These are phyloP conservation scores for Exserohilum turcica DNA, from an alignment of 2,329 filamentous ascomycete genomes.

Conservation along the genomic window DNA sequence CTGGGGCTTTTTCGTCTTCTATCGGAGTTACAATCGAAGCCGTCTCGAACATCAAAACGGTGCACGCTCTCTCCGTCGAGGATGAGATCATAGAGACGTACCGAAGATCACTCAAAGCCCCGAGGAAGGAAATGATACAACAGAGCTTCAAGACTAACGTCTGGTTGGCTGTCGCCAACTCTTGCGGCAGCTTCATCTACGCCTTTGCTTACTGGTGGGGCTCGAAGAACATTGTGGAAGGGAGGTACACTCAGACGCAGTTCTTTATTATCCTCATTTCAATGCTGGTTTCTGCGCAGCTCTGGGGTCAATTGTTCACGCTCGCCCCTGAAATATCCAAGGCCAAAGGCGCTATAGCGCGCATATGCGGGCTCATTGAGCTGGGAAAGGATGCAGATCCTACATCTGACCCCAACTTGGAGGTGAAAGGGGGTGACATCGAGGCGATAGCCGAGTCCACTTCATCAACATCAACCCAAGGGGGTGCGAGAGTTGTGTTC, in stretches of 20 bases:
- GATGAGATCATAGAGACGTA: slow-evolving; percentile 56
- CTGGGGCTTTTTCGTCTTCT: slow-evolving; percentile 57
- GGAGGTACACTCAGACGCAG: slow-evolving; percentile 67
- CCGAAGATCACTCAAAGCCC: slow-evolving; percentile 52
- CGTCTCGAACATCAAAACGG: slow-evolving; percentile 57
- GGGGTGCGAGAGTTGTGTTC: slow-evolving; percentile 57
- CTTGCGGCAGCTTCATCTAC: slow-evolving; percentile 70
- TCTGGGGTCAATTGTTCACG: slow-evolving; percentile 76
- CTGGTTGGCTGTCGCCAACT: slow-evolving; percentile 65
- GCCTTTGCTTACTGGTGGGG: slow-evolving; percentile 83
- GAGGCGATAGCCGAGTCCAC: slow-evolving; percentile 37
- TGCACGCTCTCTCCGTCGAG: slow-evolving; percentile 59
- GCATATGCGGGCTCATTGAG: slow-evolving; percentile 73
- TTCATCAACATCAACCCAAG: slow-evolving; percentile 72
- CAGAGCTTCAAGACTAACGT: slow-evolving; percentile 61
- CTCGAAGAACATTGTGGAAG: slow-evolving; percentile 69
- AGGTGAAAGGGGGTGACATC: slow-evolving; percentile 57
- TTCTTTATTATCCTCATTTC: slow-evolving; percentile 77
- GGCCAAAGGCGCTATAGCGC: slow-evolving; percentile 67
- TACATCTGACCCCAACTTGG: slow-evolving; percentile 78
- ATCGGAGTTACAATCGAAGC: slow-evolving; percentile 60
- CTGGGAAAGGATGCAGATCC: slow-evolving; percentile 78
- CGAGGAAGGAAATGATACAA: slow-evolving; percentile 56
- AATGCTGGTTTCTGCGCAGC: slow-evolving; percentile 72
- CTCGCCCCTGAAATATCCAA: slow-evolving; percentile 76